phyloP scores from a whole-genome alignment of 352 stramenopile genomes.

The Globisporangium polare region DNA sequence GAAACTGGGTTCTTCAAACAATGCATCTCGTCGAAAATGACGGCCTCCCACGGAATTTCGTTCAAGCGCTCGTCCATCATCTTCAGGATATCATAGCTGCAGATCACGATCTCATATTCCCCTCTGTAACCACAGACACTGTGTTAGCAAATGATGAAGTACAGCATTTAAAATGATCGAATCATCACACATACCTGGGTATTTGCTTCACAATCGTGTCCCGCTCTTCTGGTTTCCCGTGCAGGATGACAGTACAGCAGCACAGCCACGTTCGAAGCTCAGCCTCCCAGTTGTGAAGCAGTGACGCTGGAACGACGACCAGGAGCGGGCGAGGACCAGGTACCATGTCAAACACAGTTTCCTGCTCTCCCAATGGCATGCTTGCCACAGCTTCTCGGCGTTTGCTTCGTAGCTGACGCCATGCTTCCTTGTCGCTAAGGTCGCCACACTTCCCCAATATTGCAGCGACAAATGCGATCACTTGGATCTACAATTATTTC shows the following conservation, averaged over 20 bases:
- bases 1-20: conserved; percentile 97
- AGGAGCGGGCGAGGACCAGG: conserved; percentile 87
- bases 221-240: conserved; percentile 55
- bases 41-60: conserved; percentile 85
- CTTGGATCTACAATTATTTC: too few relatives aligned
- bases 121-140: conserved; percentile 30
- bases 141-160: conserved; percentile 77
- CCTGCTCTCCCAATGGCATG: background rate
- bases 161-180: background rate
- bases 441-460: conserved; percentile 91
- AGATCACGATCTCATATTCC: conserved; percentile 78
- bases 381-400: conserved; percentile 52
- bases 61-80: conserved; percentile 80
- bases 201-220: conserved; percentile 56
- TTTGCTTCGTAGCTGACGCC: conserved; percentile 92
- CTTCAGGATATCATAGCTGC: conserved; percentile 90
- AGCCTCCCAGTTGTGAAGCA: conserved; percentile 98
- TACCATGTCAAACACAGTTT: conserved; percentile 13
- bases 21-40: conserved; percentile 99
- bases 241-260: conserved; percentile 55
- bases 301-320: conserved; percentile 96
- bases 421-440: conserved; percentile 93
- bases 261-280: conserved; percentile 96
- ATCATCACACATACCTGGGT: conserved; percentile 77
- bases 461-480: conserved; percentile 88